These are phyloP conservation scores for Pyrenochaeta sp. DNA, from an alignment of 2,329 filamentous ascomycete species.

Conservation along the genomic window DNA sequence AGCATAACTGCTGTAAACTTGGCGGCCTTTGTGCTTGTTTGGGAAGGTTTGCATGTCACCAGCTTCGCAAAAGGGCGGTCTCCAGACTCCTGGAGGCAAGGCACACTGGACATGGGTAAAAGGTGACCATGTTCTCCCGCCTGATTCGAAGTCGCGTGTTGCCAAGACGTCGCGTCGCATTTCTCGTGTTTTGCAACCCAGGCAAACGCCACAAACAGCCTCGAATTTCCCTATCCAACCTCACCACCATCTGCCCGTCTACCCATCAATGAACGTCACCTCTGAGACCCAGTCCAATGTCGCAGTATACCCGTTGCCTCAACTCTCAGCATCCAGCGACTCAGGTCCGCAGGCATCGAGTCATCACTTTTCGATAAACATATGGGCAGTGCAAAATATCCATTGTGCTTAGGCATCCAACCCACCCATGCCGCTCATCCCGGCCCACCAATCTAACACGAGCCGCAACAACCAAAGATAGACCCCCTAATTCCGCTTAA, in stretches of 20 bases:
- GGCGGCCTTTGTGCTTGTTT: too few relatives aligned
- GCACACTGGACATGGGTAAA: not conserved
- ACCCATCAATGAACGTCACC: not conserved
- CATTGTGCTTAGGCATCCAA: slow-evolving; percentile 20
- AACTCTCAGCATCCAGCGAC: not conserved
- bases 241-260: not conserved
- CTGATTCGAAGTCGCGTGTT: not conserved
- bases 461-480: slow-evolving; percentile 25
- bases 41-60: too few relatives aligned
- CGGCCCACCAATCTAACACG: slow-evolving; percentile 7
- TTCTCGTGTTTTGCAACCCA: slow-evolving; percentile 4
- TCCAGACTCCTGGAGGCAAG: too few relatives aligned
- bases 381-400: slow-evolving; percentile 17
- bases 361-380: slow-evolving; percentile 15
- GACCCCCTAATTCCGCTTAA: slow-evolving; percentile 24
- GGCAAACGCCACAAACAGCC: slow-evolving; percentile 12
- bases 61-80: too few relatives aligned
- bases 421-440: slow-evolving; percentile 12
- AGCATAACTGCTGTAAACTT: too few relatives aligned
- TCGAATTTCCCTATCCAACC: slow-evolving; percentile 1
- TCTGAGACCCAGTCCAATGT: not conserved
- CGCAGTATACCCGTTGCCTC: not conserved
- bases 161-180: slow-evolving; percentile 6
- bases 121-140: not conserved
- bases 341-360: not conserved